Base-by-base conservation (phyloP, 441 rosid genomes). In the Codiaeum variegatum region DNA sequence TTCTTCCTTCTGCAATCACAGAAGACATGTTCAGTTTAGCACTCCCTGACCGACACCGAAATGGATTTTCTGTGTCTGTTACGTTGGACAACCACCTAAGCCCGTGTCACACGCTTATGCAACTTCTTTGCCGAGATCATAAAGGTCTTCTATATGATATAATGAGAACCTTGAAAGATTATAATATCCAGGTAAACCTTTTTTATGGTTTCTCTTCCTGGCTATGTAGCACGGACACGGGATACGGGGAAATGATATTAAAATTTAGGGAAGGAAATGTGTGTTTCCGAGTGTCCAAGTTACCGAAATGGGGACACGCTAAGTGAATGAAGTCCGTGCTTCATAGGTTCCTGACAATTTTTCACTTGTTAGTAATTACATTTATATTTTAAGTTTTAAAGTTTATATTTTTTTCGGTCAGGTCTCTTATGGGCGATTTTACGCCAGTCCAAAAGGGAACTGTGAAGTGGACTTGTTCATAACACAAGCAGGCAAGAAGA, bases 121-220 rank as follows among this genome's bases (percentile, higher is more conserved):
- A 86, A 72, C 77, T 89, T 71, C 69, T 71, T 15, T 88, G 94
- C 83, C 81, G 77, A 75, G 94, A 89, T 72, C 90, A 88, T 71
- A 89, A 89, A 77, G 94, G 94, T 71, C 90, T 89, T 52, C 67
- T 88, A 44, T 89, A 89, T 60, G 90, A 89, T 76, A 76, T 83
- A 52, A 88, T 83, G 88, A 84, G 91, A 77, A 89, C 90, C n/a
- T 67, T 89, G 21, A 89, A 89, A 81, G 94, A 88, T 74, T 86
- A 84, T 72, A 85, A 86, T 77, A 79, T 85, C 77, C 90, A 89
- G 91, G 94, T 83, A n/a, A n/a, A n/a, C n/a, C n/a, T n/a, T n/a
- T n/a, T n/a, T n/a, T n/a, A n/a, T 12, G 24, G 32, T 24, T 15
- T n/a, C 11, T 29, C 24, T 36, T 63, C 28, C 16, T 49, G 12